Percentiles rank a stretch among this genome's conserved stretches.
Evolutionary conservation across 352 stramenopile species (phyloP).

Genomic region (Pythium folliculosum): DNA sequence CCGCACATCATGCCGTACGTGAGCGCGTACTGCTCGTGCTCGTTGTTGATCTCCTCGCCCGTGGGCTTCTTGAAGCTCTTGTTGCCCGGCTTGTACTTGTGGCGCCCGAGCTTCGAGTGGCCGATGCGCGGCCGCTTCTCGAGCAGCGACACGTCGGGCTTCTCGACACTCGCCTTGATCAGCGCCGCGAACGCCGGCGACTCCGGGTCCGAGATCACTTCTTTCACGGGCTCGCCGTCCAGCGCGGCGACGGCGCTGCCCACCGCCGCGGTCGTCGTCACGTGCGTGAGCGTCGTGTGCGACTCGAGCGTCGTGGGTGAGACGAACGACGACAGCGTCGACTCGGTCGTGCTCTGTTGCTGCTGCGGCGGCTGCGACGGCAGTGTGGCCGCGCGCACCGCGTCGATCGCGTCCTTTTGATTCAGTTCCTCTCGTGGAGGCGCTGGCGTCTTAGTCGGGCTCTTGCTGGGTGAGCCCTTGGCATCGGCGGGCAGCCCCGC

Average conservation of each 20-base stretch:
- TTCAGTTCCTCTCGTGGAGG: conserved; percentile 3
- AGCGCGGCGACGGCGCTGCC: background rate
- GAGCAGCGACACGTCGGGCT: conserved; percentile 50
- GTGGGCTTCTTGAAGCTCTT: conserved; percentile 65
- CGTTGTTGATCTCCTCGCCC: conserved; percentile 75
- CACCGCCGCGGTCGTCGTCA: background rate
- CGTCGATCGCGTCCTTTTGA: conserved; percentile 19
- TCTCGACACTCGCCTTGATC: conserved; percentile 44
- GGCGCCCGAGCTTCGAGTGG: conserved; percentile 49
- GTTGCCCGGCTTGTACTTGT: conserved; percentile 53
- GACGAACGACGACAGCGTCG: conserved; percentile 20
- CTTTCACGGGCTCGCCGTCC: conserved; percentile 16
- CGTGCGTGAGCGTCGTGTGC: background rate
- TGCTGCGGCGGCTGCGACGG: background rate
- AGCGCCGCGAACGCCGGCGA: conserved; percentile 46
- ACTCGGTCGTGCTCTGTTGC: conserved; percentile 2
- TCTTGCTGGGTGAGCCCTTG: background rate
- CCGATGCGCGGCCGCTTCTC: conserved; percentile 60
- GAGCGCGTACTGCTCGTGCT: conserved; percentile 97
- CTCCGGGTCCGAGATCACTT: conserved; percentile 35
- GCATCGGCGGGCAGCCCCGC: conserved; percentile 30
- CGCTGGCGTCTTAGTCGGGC: background rate
- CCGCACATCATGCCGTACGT: conserved; percentile 99
- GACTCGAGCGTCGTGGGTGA: conserved; percentile 16
- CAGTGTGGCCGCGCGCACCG: background rate